phyloP scores from a whole-genome alignment of 345 rosid genomes.

The Trapa incisa region DNA sequence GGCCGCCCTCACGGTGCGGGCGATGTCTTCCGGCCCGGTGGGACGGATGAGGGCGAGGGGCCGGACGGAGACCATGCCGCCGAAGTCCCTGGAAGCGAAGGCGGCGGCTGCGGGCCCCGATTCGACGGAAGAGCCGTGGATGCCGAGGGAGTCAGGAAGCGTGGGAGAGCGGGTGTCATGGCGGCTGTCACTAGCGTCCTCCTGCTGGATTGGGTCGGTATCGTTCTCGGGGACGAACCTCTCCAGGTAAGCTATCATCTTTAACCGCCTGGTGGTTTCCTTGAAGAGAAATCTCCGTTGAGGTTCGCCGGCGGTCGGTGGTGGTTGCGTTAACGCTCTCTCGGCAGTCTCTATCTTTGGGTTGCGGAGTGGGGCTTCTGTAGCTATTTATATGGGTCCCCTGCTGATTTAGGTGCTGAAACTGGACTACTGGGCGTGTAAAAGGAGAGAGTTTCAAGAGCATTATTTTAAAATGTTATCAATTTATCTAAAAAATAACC shows the following conservation, averaged over 20 bases:
- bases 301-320: neutral
- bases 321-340: neutral
- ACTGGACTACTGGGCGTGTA: neutral
- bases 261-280: neutral
- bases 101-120: constrained; percentile 16
- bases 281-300: neutral
- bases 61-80: constrained; percentile 47
- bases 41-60: constrained; percentile 65
- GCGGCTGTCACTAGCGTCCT: constrained; percentile 18
- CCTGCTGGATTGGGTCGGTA: constrained; percentile 30
- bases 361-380: neutral
- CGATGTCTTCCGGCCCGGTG: constrained; percentile 49
- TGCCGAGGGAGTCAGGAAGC: constrained; percentile 35
- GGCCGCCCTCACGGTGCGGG: constrained; percentile 39
- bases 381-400: constrained; percentile 5
- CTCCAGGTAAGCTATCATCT: constrained; percentile 72
- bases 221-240: constrained; percentile 61
- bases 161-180: constrained; percentile 6
- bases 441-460: too few species aligned
- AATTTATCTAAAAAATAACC: too few species aligned
- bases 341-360: neutral
- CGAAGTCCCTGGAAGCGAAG: constrained; percentile 60
- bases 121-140: constrained; percentile 37
- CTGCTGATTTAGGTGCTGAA: neutral
- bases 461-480: too few species aligned